These are phyloP conservation scores for Trypanosoma conorhini DNA, from an alignment of 208 protist genomes.

Conservation along the genomic window DNA sequence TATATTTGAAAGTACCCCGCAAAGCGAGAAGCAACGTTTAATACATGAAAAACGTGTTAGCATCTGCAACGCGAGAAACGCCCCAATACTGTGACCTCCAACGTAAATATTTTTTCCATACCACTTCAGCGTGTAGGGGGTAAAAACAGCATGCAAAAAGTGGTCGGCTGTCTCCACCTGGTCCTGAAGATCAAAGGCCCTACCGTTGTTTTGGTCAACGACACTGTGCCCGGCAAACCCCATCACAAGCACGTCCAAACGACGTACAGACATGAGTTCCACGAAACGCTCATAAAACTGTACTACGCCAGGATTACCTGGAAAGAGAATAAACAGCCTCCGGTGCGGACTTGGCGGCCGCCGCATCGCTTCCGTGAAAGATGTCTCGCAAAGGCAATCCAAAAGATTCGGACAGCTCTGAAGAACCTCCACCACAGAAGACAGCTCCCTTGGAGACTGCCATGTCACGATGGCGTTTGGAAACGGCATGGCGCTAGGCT, in stretches of 20 bases:
- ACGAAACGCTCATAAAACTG: conserved; percentile 69
- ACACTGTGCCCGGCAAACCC: conserved; percentile 73
- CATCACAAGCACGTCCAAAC: conserved; percentile 75
- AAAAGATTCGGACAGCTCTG: conserved; percentile 62
- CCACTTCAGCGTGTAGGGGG: conserved; percentile 12
- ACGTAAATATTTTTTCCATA: conserved; percentile 60
- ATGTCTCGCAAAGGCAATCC: conserved; percentile 8
- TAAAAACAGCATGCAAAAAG: conserved; percentile 33
- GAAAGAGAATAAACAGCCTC: conserved; percentile 64
- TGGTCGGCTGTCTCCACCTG: conserved; percentile 65
- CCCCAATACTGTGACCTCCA: conserved; percentile 83
- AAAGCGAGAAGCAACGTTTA: conserved; percentile 67
- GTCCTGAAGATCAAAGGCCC: conserved; percentile 66
- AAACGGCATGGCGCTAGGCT: conserved; percentile 8
- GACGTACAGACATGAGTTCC: conserved; percentile 19
- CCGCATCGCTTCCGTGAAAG: neutral
- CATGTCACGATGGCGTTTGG: conserved; percentile 33
- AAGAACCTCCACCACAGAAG: conserved; percentile 57
- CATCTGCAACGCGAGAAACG: conserved; percentile 67
- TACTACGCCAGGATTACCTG: conserved; percentile 72
- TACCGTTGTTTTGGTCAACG: conserved; percentile 51
- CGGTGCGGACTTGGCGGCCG: conserved; percentile 24
- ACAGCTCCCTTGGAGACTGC: conserved; percentile 27
- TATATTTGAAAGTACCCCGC: conserved; percentile 62
- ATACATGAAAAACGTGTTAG: conserved; percentile 42